These are phyloP conservation scores for Exophiala sp. DNA, from an alignment of 2,329 filamentous ascomycete species.

Conservation along the genomic window DNA sequence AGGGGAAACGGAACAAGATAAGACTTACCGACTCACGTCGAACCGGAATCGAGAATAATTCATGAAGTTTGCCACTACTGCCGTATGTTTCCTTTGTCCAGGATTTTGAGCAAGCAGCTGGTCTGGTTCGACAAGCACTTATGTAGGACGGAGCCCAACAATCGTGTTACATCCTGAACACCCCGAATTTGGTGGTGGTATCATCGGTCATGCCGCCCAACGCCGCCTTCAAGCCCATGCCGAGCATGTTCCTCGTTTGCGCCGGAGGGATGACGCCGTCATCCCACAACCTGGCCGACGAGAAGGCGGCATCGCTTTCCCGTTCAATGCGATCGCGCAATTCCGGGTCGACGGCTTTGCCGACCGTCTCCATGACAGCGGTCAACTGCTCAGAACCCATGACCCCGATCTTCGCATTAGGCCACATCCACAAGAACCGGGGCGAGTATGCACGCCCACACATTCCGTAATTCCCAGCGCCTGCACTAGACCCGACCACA, in stretches of 20 bases:
- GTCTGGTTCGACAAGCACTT: not conserved
- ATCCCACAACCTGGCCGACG: slow-evolving; percentile 85
- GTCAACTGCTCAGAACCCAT: slow-evolving; percentile 93
- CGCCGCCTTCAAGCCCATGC: slow-evolving; percentile 65
- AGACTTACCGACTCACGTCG: slow-evolving; percentile 21
- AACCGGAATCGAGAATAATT: slow-evolving; percentile 1
- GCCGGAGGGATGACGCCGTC: slow-evolving; percentile 74
- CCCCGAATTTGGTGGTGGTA: slow-evolving; percentile 64
- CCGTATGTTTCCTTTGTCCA: not conserved
- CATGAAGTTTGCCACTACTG: not conserved
- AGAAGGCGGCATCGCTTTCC: slow-evolving; percentile 85
- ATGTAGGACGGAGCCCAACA: not conserved
- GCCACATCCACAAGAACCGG: slow-evolving; percentile 92
- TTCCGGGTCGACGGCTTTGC: slow-evolving; percentile 71
- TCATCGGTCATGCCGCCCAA: slow-evolving; percentile 60
- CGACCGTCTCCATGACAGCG: slow-evolving; percentile 90
- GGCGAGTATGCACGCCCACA: slow-evolving; percentile 90
- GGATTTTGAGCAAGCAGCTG: not conserved
- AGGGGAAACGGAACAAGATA: slow-evolving; percentile 1
- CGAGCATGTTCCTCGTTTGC: slow-evolving; percentile 67
- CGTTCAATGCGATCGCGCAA: slow-evolving; percentile 78
- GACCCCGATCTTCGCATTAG: slow-evolving; percentile 89
- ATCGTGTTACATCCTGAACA: slow-evolving; percentile 70
- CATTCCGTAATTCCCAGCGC: slow-evolving; percentile 98
- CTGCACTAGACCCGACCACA: slow-evolving; percentile 86